Evolutionary conservation across 2,329 filamentous ascomycete species (phyloP).

Genomic region (Byssochlamys sp.): DNA sequence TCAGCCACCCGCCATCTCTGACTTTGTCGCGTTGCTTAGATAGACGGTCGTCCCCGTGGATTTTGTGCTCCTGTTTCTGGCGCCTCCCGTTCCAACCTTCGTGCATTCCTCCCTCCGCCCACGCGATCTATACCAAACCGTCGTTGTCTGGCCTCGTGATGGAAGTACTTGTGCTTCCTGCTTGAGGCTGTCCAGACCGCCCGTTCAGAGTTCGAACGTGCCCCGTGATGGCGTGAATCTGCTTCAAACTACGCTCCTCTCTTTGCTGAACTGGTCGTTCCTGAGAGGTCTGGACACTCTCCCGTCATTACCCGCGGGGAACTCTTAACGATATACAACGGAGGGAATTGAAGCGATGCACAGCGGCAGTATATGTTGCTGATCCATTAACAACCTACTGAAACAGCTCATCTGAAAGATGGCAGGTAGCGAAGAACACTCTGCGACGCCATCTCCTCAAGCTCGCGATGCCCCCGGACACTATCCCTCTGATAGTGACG

Average conservation of each 20-base stretch:
- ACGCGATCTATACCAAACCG: neutral
- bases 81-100: neutral
- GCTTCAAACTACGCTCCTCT: neutral
- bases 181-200: neutral
- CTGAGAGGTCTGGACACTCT: neutral
- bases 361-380: neutral
- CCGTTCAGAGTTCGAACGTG: neutral
- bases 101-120: neutral
- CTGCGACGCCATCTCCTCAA: neutral
- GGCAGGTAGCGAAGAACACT: neutral
- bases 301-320: neutral
- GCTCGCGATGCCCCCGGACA: constrained; percentile 37
- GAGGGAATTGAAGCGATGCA: neutral
- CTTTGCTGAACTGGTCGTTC: neutral
- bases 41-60: neutral
- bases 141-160: constrained; percentile 7
- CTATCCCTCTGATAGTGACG: constrained; percentile 30
- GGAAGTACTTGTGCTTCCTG: constrained; percentile 1
- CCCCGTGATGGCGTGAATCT: constrained; percentile 2
- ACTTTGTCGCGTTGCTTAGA: neutral
- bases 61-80: neutral
- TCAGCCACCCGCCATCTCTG: neutral
- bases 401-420: neutral
- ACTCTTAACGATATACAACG: neutral
- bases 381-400: neutral